phyloP scores from a whole-genome alignment of 139 green algal genomes.

The Haematococcus lacustris region DNA sequence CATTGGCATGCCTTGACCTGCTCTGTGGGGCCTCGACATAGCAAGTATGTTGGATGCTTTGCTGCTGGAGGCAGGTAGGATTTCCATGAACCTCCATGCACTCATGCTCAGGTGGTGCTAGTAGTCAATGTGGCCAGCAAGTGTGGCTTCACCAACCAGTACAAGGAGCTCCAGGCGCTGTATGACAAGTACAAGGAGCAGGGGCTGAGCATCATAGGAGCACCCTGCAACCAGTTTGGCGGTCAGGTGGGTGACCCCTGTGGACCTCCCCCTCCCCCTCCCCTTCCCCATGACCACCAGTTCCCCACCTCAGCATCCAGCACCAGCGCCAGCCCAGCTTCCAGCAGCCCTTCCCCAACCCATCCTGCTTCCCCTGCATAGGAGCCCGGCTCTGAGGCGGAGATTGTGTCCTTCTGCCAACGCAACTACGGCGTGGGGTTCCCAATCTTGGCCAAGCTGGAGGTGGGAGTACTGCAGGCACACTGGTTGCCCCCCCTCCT shows the following conservation, averaged over 20 bases:
- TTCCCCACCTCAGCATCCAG: too few species aligned
- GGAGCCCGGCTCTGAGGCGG: conserved; percentile 53
- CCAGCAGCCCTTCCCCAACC: too few species aligned
- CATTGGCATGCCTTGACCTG: too few species aligned
- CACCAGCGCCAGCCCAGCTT: too few species aligned
- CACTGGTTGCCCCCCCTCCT: background rate
- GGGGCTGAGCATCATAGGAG: conserved; percentile 64
- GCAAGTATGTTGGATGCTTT: too few species aligned
- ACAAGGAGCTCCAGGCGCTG: conserved; percentile 56
- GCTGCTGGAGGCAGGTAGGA: too few species aligned
- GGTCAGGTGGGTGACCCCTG: too few species aligned
- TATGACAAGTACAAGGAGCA: conserved; percentile 61
- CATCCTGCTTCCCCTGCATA: too few species aligned
- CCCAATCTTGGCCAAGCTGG: conserved; percentile 58
- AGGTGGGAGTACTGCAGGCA: background rate
- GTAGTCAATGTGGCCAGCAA: conserved; percentile 62
- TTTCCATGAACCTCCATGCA: too few species aligned
- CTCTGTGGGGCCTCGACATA: too few species aligned
- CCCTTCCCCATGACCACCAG: too few species aligned
- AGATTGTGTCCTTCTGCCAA: conserved; percentile 56
- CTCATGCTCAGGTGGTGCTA: conserved; percentile 68
- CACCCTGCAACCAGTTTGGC: conserved; percentile 61
- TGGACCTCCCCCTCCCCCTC: too few species aligned
- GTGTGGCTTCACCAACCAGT: conserved; percentile 21
- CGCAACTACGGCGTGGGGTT: conserved; percentile 47